phyloP scores from a whole-genome alignment of 2,329 filamentous ascomycete genomes.

The Dichotomopilus funicola region DNA sequence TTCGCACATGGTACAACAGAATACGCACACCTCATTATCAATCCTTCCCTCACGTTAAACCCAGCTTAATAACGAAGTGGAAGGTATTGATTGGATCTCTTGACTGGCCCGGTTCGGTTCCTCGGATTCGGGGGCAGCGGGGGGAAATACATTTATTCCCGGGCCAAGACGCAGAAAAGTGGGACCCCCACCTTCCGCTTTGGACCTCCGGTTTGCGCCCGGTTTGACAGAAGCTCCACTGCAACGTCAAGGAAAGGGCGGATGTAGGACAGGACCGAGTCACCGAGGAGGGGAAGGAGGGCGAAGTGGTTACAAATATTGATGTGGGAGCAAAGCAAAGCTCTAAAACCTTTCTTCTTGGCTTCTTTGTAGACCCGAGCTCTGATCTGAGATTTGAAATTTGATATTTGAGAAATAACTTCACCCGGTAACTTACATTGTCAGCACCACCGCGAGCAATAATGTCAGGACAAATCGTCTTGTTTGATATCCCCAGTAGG shows the following conservation, averaged over 20 bases:
- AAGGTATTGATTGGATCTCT: too few relatives aligned
- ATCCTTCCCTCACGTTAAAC: too few relatives aligned
- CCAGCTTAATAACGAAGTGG: too few relatives aligned
- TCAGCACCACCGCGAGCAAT: conserved; percentile 8
- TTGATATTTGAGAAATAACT: neutral
- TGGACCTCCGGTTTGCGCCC: too few relatives aligned
- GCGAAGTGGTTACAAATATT: too few relatives aligned
- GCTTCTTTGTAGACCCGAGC: neutral
- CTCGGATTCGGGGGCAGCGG: too few relatives aligned
- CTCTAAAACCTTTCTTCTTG: neutral
- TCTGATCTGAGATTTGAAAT: neutral
- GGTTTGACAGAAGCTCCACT: neutral
- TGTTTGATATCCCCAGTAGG: conserved; percentile 59
- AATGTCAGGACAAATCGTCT: conserved; percentile 36
- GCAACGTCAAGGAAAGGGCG: neutral
- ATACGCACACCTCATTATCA: too few relatives aligned
- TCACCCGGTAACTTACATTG: neutral
- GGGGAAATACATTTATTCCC: too few relatives aligned
- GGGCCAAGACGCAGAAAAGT: too few relatives aligned
- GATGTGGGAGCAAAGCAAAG: neutral
- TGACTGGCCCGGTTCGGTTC: too few relatives aligned
- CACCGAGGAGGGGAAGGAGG: neutral
- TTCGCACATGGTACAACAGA: too few relatives aligned
- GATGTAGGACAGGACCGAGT: neutral
- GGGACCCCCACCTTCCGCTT: too few relatives aligned